A percentile compares a stretch with the other conserved stretches of the same genome.
phyloP scores from a whole-genome alignment of 495 filamentous ascomycete species.

The Collariella sp. region DNA sequence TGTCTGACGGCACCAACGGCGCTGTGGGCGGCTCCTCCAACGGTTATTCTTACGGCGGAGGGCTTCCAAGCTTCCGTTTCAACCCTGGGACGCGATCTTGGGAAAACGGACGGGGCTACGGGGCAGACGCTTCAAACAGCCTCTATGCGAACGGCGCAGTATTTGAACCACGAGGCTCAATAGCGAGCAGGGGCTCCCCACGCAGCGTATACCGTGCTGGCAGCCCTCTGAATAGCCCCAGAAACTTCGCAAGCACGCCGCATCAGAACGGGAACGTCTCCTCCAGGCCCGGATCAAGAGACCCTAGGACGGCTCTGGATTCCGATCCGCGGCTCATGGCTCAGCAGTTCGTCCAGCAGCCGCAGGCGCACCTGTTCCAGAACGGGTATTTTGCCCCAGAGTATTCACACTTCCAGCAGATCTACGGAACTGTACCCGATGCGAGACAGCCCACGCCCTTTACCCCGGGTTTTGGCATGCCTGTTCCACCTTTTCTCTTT shows the following conservation, averaged over 20 bases:
- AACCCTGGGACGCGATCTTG: constrained; percentile 33
- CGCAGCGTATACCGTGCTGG: constrained; percentile 44
- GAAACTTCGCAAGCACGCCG: constrained; percentile 46
- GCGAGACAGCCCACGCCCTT: constrained; percentile 23
- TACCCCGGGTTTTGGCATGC: constrained; percentile 30
- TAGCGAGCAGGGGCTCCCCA: constrained; percentile 38
- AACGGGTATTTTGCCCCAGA: constrained; percentile 9
- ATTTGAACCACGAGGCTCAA: constrained; percentile 13
- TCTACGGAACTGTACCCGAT: constrained; percentile 31
- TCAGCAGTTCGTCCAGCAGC: constrained; percentile 24
- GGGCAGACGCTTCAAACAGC: constrained; percentile 2
- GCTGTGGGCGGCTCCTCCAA: constrained; percentile 3
- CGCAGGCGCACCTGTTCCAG: constrained; percentile 15
- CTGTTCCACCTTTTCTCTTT: constrained; percentile 28
- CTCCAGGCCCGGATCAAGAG: constrained; percentile 30
- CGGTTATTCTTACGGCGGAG: constrained; percentile 4
- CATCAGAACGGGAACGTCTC: constrained; percentile 35
- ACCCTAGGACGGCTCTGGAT: constrained; percentile 26
- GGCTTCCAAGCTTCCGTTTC: constrained; percentile 23
- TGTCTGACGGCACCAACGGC: constrained; percentile 6
- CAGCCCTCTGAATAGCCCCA: constrained; percentile 43
- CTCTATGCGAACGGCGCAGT: constrained; percentile 2
- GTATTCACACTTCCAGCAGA: constrained; percentile 18
- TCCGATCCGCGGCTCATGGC: constrained; percentile 21
- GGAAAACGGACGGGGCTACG: constrained; percentile 24